phyloP scores from a whole-genome alignment of 2,329 filamentous ascomycete genomes.

The Microcyclospora pomicola region DNA sequence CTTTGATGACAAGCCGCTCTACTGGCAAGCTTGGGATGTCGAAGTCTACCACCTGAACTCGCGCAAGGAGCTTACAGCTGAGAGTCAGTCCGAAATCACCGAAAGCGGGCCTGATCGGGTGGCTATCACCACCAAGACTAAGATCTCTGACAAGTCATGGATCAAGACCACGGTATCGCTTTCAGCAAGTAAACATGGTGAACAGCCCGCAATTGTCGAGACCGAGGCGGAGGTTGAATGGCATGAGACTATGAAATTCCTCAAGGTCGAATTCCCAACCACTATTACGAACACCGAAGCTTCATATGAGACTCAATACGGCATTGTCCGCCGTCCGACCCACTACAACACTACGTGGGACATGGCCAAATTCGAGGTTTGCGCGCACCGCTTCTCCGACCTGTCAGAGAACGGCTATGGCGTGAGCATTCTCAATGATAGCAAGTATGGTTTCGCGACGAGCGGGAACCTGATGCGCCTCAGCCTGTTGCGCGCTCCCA shows the following conservation, averaged over 20 bases:
- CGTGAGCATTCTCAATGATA: conserved; percentile 86
- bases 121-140: conserved; percentile 69
- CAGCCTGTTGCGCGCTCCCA: conserved; percentile 71
- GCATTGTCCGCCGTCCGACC: conserved; percentile 74
- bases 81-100: conserved; percentile 54
- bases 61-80: conserved; percentile 54
- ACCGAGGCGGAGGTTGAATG: conserved; percentile 83
- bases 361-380: conserved; percentile 96
- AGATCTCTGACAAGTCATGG: conserved; percentile 76
- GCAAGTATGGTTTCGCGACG: conserved; percentile 91
- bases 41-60: conserved; percentile 92
- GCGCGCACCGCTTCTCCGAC: conserved; percentile 89
- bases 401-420: conserved; percentile 78
- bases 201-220: conserved; percentile 57
- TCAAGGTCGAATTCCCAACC: conserved; percentile 97
- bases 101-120: conserved; percentile 63
- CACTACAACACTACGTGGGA: conserved; percentile 98
- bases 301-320: conserved; percentile 89
- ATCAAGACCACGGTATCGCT: conserved; percentile 77
- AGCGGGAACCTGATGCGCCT: conserved; percentile 80
- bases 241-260: conserved; percentile 93
- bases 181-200: conserved; percentile 47
- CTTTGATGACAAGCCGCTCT: conserved; percentile 92
- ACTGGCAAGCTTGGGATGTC: conserved; percentile 97
- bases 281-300: conserved; percentile 83